Conservation (phyloP, 2,329 filamentous ascomycete species). For the Mariannaea elegans region DNA sequence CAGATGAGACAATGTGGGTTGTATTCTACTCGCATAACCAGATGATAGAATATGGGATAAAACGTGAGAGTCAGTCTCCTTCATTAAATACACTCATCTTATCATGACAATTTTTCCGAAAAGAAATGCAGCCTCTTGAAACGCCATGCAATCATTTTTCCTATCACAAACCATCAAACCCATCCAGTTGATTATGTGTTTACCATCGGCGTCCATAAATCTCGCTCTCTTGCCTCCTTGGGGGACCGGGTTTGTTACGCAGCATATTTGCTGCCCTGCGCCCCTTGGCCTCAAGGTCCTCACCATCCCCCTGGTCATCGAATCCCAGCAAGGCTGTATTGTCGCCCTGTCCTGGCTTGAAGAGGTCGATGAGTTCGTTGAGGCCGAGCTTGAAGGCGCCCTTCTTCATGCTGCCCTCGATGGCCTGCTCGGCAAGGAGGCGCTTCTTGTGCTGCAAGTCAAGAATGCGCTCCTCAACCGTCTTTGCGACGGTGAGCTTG, state of each 20-base stretch:
- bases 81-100: constrained; percentile 18
- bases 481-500: constrained; percentile 86
- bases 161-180: background rate
- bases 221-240: constrained; percentile 47
- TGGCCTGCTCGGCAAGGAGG: constrained; percentile 87
- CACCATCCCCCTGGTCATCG: constrained; percentile 28
- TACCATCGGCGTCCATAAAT: constrained; percentile 55
- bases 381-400: constrained; percentile 84
- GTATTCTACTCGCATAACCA: too few species aligned
- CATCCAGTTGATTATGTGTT: constrained; percentile 5
- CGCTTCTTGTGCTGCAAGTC: constrained; percentile 94
- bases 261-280: constrained; percentile 36
- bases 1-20: too few species aligned
- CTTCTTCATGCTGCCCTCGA: constrained; percentile 81
- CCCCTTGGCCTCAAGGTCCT: constrained; percentile 27
- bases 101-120: background rate
- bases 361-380: constrained; percentile 92
- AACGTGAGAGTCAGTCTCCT: too few species aligned
- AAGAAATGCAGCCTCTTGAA: background rate
- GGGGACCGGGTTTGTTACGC: constrained; percentile 37
- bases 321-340: constrained; percentile 28
- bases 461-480: constrained; percentile 94
- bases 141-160: constrained; percentile 2
- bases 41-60: too few species aligned
- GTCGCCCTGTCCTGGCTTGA: constrained; percentile 68